Conservation (phyloP, 495 filamentous ascomycete genomes). For the Symbiotaphrina buchneri region DNA sequence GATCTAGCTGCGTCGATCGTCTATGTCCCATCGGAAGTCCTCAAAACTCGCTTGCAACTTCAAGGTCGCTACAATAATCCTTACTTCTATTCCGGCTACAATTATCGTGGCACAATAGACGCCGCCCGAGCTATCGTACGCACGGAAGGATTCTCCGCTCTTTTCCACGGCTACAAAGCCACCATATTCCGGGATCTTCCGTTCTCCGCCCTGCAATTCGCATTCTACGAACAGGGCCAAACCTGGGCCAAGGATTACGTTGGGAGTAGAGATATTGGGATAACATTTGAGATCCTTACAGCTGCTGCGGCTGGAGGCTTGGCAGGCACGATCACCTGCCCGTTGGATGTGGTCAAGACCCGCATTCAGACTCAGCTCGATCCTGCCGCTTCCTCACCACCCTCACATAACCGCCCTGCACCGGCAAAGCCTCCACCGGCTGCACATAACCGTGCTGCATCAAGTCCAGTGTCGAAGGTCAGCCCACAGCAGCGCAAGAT, state of each 20-base stretch:
- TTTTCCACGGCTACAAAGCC: constrained; percentile 88
- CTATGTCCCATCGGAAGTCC: constrained; percentile 89
- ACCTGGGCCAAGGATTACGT: constrained; percentile 52
- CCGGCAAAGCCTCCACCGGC: background rate
- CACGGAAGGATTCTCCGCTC: constrained; percentile 57
- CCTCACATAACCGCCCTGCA: background rate
- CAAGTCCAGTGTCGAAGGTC: background rate
- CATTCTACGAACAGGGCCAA: constrained; percentile 92
- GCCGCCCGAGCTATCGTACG: constrained; percentile 65
- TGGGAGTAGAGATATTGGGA: constrained; percentile 55
- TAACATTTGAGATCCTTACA: constrained; percentile 68
- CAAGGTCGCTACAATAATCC: constrained; percentile 93
- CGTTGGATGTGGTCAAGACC: constrained; percentile 93
- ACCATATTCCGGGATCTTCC: constrained; percentile 89
- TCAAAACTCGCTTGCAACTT: constrained; percentile 86
- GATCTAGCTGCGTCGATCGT: constrained; percentile 80
- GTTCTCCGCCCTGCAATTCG: constrained; percentile 88
- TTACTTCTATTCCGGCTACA: constrained; percentile 77
- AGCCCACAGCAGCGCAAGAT: constrained; percentile 4
- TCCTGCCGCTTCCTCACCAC: constrained; percentile 8
- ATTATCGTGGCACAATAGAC: constrained; percentile 62
- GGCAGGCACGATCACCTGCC: constrained; percentile 84
- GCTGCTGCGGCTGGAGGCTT: constrained; percentile 83
- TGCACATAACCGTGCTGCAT: no score
- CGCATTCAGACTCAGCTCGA: constrained; percentile 90